phyloP scores from a whole-genome alignment of 2,329 filamentous ascomycete genomes.

The Pseudogymnoascus sp. region DNA sequence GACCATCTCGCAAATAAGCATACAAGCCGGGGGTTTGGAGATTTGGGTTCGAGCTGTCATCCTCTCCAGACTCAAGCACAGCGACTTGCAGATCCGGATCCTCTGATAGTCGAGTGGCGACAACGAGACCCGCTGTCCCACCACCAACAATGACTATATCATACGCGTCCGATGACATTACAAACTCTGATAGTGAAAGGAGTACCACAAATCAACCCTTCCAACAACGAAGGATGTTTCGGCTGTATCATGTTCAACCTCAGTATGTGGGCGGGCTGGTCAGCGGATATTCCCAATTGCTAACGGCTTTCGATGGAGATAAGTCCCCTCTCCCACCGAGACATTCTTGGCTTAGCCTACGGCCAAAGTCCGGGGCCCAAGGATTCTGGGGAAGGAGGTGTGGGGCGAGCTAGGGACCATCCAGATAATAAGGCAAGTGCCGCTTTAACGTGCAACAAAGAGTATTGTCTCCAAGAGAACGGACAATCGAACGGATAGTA shows the following conservation, averaged over 20 bases:
- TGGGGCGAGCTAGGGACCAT: too few species aligned
- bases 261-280: not conserved
- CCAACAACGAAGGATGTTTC: not conserved
- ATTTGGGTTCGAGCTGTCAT: constrained; percentile 29
- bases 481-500: too few species aligned
- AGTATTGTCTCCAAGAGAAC: too few species aligned
- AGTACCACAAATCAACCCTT: not conserved
- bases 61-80: constrained; percentile 35
- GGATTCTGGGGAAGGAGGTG: not conserved
- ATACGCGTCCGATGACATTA: constrained; percentile 7
- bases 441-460: too few species aligned
- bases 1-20: constrained; percentile 23
- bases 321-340: not conserved
- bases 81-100: constrained; percentile 30
- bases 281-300: not conserved
- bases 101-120: constrained; percentile 35
- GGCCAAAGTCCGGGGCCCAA: not conserved
- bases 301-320: not conserved
- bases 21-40: constrained; percentile 31
- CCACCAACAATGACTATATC: constrained; percentile 38
- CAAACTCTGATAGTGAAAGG: not conserved
- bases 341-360: not conserved
- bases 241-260: not conserved
- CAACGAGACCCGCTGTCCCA: constrained; percentile 35
- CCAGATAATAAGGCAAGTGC: too few species aligned